phyloP scores from a whole-genome alignment of 345 rosid genomes.

The Camelina sativa region DNA sequence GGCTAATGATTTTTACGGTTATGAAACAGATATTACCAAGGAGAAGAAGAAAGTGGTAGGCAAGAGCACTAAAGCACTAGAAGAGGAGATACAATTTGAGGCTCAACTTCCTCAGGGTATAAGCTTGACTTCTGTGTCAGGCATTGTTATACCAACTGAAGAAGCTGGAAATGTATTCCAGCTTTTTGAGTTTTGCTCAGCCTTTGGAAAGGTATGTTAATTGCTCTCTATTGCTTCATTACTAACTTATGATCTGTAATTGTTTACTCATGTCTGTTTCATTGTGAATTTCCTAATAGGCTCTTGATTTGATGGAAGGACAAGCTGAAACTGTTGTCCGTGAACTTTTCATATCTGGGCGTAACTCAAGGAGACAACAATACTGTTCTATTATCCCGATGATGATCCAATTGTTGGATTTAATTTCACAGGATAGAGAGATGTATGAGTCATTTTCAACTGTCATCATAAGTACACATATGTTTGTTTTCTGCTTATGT shows the following conservation, averaged over 20 bases:
- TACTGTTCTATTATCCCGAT: slow-evolving; percentile 56
- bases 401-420: slow-evolving; percentile 56
- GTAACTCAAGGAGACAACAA: slow-evolving; percentile 54
- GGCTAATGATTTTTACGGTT: background rate
- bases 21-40: background rate
- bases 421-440: slow-evolving; percentile 57
- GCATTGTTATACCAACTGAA: slow-evolving; percentile 59
- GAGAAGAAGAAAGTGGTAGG: background rate
- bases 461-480: background rate
- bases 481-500: background rate
- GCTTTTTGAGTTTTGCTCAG: slow-evolving; percentile 75
- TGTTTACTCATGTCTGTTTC: background rate
- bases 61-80: slow-evolving; percentile 11
- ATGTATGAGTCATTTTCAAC: slow-evolving; percentile 45
- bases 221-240: background rate
- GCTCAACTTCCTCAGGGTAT: slow-evolving; percentile 59
- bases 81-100: slow-evolving; percentile 38
- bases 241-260: background rate
- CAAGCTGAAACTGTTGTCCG: slow-evolving; percentile 64
- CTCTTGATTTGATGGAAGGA: slow-evolving; percentile 69
- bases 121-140: slow-evolving; percentile 55
- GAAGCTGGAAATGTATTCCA: slow-evolving; percentile 72
- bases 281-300: slow-evolving; percentile 48
- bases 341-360: slow-evolving; percentile 56
- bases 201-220: slow-evolving; percentile 67